These are phyloP conservation scores for Phanerodontia chrysosporium DNA, from an alignment of 768 basidiomycete species.

Conservation along the genomic window DNA sequence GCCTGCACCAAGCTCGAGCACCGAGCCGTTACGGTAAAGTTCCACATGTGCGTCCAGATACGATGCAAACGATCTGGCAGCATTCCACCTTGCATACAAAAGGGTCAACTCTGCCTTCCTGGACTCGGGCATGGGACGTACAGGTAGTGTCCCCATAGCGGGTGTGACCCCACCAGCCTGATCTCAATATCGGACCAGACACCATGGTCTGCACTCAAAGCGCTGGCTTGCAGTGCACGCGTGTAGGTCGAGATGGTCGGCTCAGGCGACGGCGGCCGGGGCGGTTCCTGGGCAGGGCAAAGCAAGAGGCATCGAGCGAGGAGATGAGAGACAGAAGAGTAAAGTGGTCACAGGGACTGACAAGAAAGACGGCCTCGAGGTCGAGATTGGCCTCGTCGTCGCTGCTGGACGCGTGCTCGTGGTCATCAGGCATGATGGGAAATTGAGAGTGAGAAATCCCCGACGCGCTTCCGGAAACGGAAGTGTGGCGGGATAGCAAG, in stretches of 20 bases:
- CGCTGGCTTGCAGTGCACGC: constrained; percentile 22
- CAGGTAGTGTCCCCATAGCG: constrained; percentile 81
- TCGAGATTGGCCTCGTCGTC: constrained; percentile 31
- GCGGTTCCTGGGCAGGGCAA: constrained; percentile 46
- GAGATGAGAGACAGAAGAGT: not conserved
- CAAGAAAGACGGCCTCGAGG: constrained; percentile 49
- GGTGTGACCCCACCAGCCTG: constrained; percentile 72
- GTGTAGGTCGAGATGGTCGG: constrained; percentile 50
- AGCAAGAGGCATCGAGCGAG: not conserved
- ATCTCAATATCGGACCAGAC: constrained; percentile 45
- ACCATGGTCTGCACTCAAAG: not conserved
- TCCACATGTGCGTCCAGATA: constrained; percentile 56
- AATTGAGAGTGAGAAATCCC: not conserved
- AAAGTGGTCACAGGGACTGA: constrained; percentile 25
- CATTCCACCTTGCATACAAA: constrained; percentile 67
- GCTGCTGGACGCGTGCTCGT: constrained; percentile 3
- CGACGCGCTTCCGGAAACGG: not conserved
- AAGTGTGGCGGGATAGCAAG: not conserved
- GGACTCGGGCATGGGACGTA: constrained; percentile 26
- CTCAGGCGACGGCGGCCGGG: constrained; percentile 63
- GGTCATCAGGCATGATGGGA: not conserved
- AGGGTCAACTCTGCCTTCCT: not conserved
- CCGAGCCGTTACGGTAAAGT: constrained; percentile 40
- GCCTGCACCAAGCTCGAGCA: constrained; percentile 92
- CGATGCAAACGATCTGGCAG: constrained; percentile 64